phyloP scores from a whole-genome alignment of 2,329 filamentous ascomycete species.

The Davidsoniella eucalypti region DNA sequence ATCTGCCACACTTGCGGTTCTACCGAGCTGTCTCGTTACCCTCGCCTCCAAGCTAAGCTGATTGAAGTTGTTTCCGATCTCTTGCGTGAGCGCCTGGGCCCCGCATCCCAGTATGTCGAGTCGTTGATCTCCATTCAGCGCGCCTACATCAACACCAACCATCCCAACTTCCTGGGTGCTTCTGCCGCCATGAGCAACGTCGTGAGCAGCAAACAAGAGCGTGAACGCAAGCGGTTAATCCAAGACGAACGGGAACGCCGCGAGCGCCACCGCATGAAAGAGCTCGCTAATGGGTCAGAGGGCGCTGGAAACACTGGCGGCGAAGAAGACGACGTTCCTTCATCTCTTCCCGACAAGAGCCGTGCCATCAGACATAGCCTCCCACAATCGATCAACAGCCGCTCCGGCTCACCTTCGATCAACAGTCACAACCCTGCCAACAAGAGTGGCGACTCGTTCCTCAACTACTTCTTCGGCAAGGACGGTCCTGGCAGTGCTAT shows the following conservation, averaged over 20 bases:
- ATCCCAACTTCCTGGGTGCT: conserved; percentile 93
- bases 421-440: conserved; percentile 45
- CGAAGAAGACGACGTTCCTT: conserved; percentile 21
- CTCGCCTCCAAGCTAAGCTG: conserved; percentile 83
- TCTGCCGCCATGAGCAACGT: conserved; percentile 96
- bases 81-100: conserved; percentile 77
- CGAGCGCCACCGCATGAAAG: conserved; percentile 68
- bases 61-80: conserved; percentile 97
- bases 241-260: conserved; percentile 77
- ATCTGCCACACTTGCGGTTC: conserved; percentile 98
- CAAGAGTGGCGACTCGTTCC: conserved; percentile 61
- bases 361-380: conserved; percentile 4
- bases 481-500: conserved; percentile 41
- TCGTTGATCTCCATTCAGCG: conserved; percentile 94
- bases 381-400: conserved; percentile 24
- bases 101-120: conserved; percentile 80
- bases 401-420: conserved; percentile 72
- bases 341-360: conserved; percentile 11
- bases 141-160: conserved; percentile 98
- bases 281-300: conserved; percentile 59
- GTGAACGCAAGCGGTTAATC: conserved; percentile 64
- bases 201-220: conserved; percentile 85
- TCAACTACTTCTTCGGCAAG: conserved; percentile 98
- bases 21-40: conserved; percentile 80
- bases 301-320: conserved; percentile 22